Percentiles rank a stretch among this genome's conserved stretches.
Conservation (phyloP, 257 asterid species). For the Eucommia ulmoides region DNA sequence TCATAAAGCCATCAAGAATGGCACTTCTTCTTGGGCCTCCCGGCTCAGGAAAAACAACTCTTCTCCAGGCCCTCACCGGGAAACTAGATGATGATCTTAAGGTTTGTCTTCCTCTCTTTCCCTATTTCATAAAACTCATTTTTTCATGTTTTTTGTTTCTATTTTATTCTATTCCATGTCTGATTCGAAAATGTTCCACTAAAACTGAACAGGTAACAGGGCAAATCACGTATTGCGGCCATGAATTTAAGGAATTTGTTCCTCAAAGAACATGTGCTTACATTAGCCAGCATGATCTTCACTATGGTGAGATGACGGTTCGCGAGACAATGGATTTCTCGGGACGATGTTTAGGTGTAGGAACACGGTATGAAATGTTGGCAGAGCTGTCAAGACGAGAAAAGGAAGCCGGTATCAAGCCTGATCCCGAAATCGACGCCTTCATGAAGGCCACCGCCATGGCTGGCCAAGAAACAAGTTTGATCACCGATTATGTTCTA, state of each 20-base stretch:
- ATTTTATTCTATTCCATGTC: too few relatives aligned
- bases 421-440: constrained; percentile 64
- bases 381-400: constrained; percentile 53
- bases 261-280: constrained; percentile 88
- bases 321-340: constrained; percentile 87
- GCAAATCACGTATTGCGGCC: constrained; percentile 73
- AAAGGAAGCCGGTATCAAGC: constrained; percentile 41
- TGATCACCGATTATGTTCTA: constrained; percentile 74
- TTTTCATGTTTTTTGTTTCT: too few relatives aligned
- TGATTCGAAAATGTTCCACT: too few relatives aligned
- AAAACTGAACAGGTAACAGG: constrained; percentile 60
- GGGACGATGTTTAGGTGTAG: constrained; percentile 86
- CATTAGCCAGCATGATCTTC: constrained; percentile 88
- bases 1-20: constrained; percentile 81
- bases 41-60: constrained; percentile 80
- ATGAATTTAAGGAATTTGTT: constrained; percentile 62
- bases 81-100: constrained; percentile 60
- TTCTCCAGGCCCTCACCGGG: constrained; percentile 73
- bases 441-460: constrained; percentile 76
- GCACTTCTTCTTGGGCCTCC: constrained; percentile 88
- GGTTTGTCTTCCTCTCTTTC: constrained; percentile 18
- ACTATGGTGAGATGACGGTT: constrained; percentile 87
- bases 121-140: too few relatives aligned
- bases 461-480: constrained; percentile 66
- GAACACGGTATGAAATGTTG: constrained; percentile 70